A percentile compares a stretch with the other conserved stretches of the same genome.
Evolutionary conservation across 306 rosid species (phyloP).

Genomic region (Cicer chorassanicum): DNA sequence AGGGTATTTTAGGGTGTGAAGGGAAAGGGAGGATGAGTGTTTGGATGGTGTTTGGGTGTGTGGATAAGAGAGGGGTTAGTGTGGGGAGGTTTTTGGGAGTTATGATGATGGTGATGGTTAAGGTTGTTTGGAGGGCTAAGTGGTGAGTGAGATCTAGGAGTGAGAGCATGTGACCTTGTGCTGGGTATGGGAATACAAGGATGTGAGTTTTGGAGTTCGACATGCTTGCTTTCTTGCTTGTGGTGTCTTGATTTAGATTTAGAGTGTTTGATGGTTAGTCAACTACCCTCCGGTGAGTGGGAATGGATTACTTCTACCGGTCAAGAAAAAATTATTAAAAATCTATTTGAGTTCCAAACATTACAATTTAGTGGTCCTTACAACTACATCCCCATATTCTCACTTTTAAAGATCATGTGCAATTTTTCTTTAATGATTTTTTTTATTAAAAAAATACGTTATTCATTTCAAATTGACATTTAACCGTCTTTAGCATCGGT

Average conservation of each 20-base stretch:
- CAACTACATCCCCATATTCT: no score
- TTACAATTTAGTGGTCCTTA: no score
- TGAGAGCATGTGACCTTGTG: constrained; percentile 73
- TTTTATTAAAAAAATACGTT: no score
- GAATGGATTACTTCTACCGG: no score
- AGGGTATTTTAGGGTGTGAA: constrained; percentile 62
- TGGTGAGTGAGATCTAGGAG: constrained; percentile 66
- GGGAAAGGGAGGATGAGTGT: constrained; percentile 69
- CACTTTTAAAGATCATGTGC: no score
- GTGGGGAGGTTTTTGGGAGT: constrained; percentile 69
- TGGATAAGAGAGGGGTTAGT: constrained; percentile 56
- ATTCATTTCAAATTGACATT: no score
- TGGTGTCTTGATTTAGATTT: background rate
- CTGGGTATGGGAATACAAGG: constrained; percentile 71
- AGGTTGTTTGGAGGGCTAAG: constrained; percentile 45
- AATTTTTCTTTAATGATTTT: no score
- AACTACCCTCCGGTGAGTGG: no score
- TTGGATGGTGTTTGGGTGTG: constrained; percentile 56
- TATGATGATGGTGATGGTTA: constrained; percentile 57
- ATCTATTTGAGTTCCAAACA: no score
- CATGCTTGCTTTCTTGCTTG: constrained; percentile 4
- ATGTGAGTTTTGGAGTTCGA: constrained; percentile 48
- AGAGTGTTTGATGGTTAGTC: background rate
- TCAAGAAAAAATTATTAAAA: no score
- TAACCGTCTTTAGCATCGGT: no score